Evolutionary conservation across 441 rosid species (phyloP).

Genomic region (Mallotus repandus): DNA sequence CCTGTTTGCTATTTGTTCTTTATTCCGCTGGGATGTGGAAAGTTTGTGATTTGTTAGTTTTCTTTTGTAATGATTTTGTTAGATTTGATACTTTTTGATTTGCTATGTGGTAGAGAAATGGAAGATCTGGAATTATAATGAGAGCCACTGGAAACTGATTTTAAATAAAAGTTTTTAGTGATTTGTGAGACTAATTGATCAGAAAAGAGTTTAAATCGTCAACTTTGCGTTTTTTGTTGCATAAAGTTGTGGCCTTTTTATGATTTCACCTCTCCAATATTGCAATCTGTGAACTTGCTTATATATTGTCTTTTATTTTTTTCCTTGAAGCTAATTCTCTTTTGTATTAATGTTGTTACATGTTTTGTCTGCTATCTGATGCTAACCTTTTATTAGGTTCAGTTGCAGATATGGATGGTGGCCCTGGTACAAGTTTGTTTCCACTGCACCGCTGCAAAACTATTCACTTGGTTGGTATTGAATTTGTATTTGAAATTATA

Average conservation of each 20-base stretch:
- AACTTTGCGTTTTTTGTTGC: neutral
- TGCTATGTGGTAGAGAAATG: neutral
- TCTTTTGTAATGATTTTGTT: neutral
- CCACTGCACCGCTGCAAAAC: slow-evolving; percentile 96
- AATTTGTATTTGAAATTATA: slow-evolving; percentile 25
- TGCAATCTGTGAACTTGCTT: neutral
- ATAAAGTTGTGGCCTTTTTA: neutral
- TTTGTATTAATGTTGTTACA: neutral
- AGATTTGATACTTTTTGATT: neutral
- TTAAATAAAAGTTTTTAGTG: neutral
- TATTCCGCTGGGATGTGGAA: neutral
- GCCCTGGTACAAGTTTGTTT: slow-evolving; percentile 65
- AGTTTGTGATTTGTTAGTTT: neutral
- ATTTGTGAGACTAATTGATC: neutral
- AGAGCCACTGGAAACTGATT: neutral
- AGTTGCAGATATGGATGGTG: slow-evolving; percentile 74
- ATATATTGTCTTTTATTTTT: neutral
- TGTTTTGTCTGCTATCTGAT: neutral
- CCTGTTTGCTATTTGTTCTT: neutral
- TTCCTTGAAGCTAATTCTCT: neutral
- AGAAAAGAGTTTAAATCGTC: neutral
- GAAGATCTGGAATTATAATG: slow-evolving; percentile 3
- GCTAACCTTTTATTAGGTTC: slow-evolving; percentile 11
- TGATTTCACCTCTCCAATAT: neutral
- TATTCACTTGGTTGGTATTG: slow-evolving; percentile 74